Percentiles rank a stretch among this genome's conserved stretches.
Evolutionary conservation across 768 basidiomycete species (phyloP).

Genomic region (Steccherinum ochraceum): DNA sequence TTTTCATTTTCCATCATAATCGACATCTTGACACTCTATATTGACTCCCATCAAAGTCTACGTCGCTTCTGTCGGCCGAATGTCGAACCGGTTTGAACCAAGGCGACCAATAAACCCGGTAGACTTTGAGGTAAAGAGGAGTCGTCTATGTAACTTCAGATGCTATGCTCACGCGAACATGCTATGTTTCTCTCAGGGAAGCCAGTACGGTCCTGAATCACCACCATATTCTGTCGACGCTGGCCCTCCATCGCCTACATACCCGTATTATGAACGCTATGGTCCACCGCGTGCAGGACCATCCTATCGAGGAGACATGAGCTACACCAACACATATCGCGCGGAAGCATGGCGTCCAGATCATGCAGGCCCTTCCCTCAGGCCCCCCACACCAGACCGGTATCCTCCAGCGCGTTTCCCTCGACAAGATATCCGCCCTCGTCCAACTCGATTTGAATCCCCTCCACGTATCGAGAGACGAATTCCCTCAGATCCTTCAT

Average conservation of each 20-base stretch:
- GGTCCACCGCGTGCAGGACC: background rate
- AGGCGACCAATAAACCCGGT: background rate
- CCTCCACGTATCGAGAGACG: slow-evolving; percentile 29
- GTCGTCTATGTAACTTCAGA: too few relatives aligned
- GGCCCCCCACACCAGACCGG: background rate
- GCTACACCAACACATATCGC: background rate
- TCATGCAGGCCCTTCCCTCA: background rate
- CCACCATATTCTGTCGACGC: background rate
- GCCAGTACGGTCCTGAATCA: too few relatives aligned
- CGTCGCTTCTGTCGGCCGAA: background rate
- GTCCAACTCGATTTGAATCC: background rate
- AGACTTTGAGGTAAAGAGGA: background rate
- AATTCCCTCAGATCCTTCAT: slow-evolving; percentile 20
- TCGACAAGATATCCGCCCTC: background rate
- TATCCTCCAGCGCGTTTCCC: background rate
- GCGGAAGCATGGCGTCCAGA: background rate
- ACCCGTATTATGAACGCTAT: background rate
- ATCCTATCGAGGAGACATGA: background rate
- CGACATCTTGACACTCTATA: too few relatives aligned
- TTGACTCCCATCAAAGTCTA: too few relatives aligned
- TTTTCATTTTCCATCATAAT: too few relatives aligned
- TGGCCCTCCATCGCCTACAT: background rate
- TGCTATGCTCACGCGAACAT: too few relatives aligned
- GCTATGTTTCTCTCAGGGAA: too few relatives aligned
- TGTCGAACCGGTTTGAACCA: background rate